Conservation (phyloP, 169 alveolate genomes). For the Plasmodium berghei region DNA sequence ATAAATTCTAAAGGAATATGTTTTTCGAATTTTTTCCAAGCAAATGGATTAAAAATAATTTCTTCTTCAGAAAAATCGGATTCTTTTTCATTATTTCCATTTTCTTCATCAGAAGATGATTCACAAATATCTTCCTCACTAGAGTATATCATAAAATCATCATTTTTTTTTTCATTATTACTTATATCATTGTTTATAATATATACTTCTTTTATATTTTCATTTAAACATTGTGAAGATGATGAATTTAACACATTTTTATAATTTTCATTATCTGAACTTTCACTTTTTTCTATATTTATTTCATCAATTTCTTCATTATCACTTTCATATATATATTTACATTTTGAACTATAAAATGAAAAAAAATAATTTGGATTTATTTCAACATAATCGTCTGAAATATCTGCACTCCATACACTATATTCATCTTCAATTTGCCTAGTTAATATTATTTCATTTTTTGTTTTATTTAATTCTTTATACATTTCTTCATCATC, state of each 20-base stretch:
- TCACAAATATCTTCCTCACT: constrained; percentile 56
- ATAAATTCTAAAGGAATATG: constrained; percentile 61
- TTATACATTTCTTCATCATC: constrained; percentile 85
- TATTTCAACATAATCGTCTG: constrained; percentile 67
- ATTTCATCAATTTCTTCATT: constrained; percentile 1
- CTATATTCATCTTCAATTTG: constrained; percentile 84
- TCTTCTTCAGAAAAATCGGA: constrained; percentile 43
- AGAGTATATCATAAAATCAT: constrained; percentile 45
- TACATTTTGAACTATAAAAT: constrained; percentile 67
- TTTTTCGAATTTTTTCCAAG: constrained; percentile 72
- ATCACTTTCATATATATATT: constrained; percentile 34
- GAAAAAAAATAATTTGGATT: constrained; percentile 60
- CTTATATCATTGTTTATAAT: neutral
- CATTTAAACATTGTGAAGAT: constrained; percentile 4
- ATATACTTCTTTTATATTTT: constrained; percentile 14
- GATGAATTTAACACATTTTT: neutral
- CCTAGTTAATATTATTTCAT: constrained; percentile 79
- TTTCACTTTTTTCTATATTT: neutral
- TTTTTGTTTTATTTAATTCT: constrained; percentile 79
- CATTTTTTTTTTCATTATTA: constrained; percentile 8
- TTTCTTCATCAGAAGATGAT: constrained; percentile 21
- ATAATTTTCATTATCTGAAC: neutral
- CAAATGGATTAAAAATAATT: constrained; percentile 62
- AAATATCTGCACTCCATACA: constrained; percentile 86
- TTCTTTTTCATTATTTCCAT: constrained; percentile 15